A percentile compares a stretch with the other conserved stretches of the same genome.
Conservation (phyloP, 2,329 filamentous ascomycete genomes). For the Apiospora malaysiana region DNA sequence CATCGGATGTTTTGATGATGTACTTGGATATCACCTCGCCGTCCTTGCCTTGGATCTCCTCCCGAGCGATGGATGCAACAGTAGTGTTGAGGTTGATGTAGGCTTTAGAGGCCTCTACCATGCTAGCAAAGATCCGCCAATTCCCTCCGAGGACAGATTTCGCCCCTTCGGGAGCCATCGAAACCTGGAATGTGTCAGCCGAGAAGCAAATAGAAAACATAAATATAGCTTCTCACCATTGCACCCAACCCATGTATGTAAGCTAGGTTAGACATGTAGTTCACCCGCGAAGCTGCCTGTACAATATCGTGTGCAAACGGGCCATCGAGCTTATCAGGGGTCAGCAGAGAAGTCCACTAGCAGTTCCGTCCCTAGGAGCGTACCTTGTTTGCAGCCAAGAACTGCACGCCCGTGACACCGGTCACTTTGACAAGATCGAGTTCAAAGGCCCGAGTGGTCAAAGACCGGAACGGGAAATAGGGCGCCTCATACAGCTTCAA, state of each 20-base stretch:
- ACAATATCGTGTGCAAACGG: slow-evolving; percentile 81
- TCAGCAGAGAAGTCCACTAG: neutral
- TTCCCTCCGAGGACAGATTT: slow-evolving; percentile 84
- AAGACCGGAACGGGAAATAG: slow-evolving; percentile 81
- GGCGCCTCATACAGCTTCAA: slow-evolving; percentile 80
- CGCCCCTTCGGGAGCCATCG: slow-evolving; percentile 87
- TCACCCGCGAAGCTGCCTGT: slow-evolving; percentile 89
- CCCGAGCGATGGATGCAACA: slow-evolving; percentile 65
- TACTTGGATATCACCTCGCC: slow-evolving; percentile 52
- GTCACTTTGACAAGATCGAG: slow-evolving; percentile 72
- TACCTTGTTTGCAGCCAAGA: slow-evolving; percentile 68
- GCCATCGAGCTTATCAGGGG: slow-evolving; percentile 56
- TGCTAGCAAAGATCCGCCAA: slow-evolving; percentile 90
- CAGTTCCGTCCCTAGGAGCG: slow-evolving; percentile 23
- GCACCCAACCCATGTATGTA: slow-evolving; percentile 87
- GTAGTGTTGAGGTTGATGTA: slow-evolving; percentile 69
- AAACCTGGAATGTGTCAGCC: slow-evolving; percentile 55
- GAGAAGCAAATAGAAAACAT: neutral
- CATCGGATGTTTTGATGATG: slow-evolving; percentile 46
- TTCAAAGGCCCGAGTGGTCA: slow-evolving; percentile 71
- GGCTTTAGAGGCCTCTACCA: slow-evolving; percentile 71
- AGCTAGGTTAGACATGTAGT: slow-evolving; percentile 90
- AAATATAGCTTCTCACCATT: slow-evolving; percentile 58
- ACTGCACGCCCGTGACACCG: slow-evolving; percentile 74
- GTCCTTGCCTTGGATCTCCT: slow-evolving; percentile 46